Evolutionary conservation across 306 rosid species (phyloP).

Genomic region (Senna tora): DNA sequence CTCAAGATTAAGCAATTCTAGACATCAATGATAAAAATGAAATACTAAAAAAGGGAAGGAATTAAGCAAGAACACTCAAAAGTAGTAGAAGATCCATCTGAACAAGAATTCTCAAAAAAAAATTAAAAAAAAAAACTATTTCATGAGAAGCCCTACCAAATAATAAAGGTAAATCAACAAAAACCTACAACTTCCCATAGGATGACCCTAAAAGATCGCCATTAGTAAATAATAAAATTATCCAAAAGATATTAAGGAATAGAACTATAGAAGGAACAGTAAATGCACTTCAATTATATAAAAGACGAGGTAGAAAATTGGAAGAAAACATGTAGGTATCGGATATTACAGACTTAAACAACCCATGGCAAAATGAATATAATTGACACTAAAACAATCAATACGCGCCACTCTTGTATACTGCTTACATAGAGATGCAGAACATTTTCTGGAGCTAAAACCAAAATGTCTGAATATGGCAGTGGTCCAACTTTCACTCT

Average conservation of each 20-base stretch:
- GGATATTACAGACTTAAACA: conserved; percentile 5
- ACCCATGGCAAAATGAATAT: conserved; percentile 6
- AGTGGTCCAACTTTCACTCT: conserved; percentile 79
- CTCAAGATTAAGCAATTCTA: conserved; percentile 35
- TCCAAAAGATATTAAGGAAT: conserved; percentile 8
- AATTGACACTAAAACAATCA: conserved; percentile 26
- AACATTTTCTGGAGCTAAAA: conserved; percentile 80
- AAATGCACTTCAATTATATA: conserved; percentile 18
- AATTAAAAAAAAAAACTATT: conserved; percentile 1
- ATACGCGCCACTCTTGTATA: conserved; percentile 30
- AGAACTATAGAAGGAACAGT: background rate
- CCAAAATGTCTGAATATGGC: conserved; percentile 75
- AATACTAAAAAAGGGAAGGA: conserved; percentile 1
- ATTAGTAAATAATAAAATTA: conserved; percentile 8
- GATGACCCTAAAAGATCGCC: background rate
- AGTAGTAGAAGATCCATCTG: conserved; percentile 11
- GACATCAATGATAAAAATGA: conserved; percentile 25
- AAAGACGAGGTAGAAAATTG: conserved; percentile 21
- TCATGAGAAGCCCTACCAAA: conserved; percentile 27
- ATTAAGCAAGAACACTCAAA: background rate
- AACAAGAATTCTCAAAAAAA: background rate
- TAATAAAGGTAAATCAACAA: conserved; percentile 14
- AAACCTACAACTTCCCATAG: background rate
- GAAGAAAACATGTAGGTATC: conserved; percentile 8
- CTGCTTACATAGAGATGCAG: conserved; percentile 92